Base-by-base conservation (phyloP, 2,329 filamentous ascomycete genomes). In the Fusarium heterosporum region DNA sequence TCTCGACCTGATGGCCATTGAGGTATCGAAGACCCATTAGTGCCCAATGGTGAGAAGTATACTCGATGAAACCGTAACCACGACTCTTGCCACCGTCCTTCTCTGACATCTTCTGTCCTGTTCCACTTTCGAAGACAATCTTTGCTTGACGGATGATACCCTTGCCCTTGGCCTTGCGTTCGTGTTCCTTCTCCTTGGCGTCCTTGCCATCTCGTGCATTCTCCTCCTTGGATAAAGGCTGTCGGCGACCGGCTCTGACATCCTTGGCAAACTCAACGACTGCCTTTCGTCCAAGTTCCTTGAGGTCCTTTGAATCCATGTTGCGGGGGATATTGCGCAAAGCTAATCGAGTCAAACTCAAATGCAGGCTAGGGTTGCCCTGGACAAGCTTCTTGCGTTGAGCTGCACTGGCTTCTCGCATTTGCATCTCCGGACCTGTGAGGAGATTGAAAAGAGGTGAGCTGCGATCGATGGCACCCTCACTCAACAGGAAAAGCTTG, bases 21-120 rank as follows among this genome's bases (percentile, higher is more conserved):
- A 99, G 84, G 89, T 93, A 98, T 45, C 96, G 86, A 65, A 99
- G 83, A 25, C 93, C 96, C 93, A 98, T 98, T 38, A 99, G 84
- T 14, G 96, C 96, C 84, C 91, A 95, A 48, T 96, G 90, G 75
- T 99, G 96, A 29, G 92, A 96, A 68, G 89, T 91, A 79, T 97
- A 99, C 80, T 99, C 96, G 70, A 99, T 91, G 82, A 99, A 99
- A 13, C 96, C 96, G 77, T 99, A 99, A 7, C 96, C 96, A 76
- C 95, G 88, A 76, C 92, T 96, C 75, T 94, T 94, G 8, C 89
- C 93, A 9, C 92, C 93, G 49, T 84, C 88, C 41, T 87, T 84
- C 79, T 97, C 93, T 10, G 85, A 80, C 14, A 97, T 88, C 81
- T 97, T 98, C 73, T 88, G 88, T 43, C 96, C 96, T 71, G 96